A percentile compares a stretch with the other conserved stretches of the same genome.
Conservation (phyloP, 2,329 filamentous ascomycete genomes). For the Pseudogymnoascus sp. region DNA sequence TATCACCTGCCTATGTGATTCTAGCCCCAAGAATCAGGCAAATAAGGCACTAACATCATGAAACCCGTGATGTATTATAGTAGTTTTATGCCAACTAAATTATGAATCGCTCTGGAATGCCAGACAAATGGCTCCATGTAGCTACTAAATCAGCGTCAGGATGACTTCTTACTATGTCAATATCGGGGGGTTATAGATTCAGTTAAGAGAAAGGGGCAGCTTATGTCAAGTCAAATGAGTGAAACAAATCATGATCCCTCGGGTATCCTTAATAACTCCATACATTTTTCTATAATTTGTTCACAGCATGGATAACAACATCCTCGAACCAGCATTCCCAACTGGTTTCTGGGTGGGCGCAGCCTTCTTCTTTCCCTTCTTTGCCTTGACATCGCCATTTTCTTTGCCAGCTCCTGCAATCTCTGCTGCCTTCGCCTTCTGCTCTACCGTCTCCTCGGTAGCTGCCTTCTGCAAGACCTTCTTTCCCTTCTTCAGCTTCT, state of each 20-base stretch:
- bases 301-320: slow-evolving; percentile 50
- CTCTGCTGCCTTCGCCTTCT: slow-evolving; percentile 38
- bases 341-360: slow-evolving; percentile 33
- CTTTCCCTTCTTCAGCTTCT: slow-evolving; percentile 63
- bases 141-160: background rate
- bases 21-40: background rate
- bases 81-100: too few species aligned
- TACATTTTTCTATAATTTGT: slow-evolving; percentile 13
- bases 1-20: background rate
- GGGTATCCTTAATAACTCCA: slow-evolving; percentile 10
- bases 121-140: background rate
- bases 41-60: too few species aligned
- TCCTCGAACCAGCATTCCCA: slow-evolving; percentile 53
- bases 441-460: slow-evolving; percentile 46
- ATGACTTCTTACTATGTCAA: background rate
- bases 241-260: background rate
- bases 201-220: background rate
- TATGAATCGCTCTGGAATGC: background rate
- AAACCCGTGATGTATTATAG: too few species aligned
- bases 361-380: slow-evolving; percentile 39
- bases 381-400: slow-evolving; percentile 28
- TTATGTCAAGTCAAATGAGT: background rate
- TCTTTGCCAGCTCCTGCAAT: slow-evolving; percentile 38
- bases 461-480: slow-evolving; percentile 61
- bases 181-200: background rate